Conservation (phyloP, 75 land plant species). For the Pinus taeda region DNA sequence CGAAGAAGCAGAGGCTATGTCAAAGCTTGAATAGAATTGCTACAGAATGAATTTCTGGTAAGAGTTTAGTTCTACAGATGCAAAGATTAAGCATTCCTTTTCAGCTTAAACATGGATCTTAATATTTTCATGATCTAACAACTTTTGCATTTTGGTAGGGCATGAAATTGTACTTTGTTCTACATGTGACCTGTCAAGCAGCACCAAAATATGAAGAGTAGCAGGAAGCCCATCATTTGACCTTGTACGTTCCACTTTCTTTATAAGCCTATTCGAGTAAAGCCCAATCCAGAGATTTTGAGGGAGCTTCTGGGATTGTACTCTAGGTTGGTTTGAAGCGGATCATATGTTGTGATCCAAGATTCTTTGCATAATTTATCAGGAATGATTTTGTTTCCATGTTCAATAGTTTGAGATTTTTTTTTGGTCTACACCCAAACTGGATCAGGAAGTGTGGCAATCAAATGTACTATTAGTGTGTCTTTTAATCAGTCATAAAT, state of each 20-base stretch:
- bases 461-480: not conserved
- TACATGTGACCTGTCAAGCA: not conserved
- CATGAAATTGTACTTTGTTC: not conserved
- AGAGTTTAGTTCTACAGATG: not conserved
- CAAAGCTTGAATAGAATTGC: not conserved
- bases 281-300: not conserved
- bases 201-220: not conserved
- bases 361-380: not conserved
- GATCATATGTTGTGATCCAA: not conserved
- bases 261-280: not conserved
- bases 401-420: not conserved
- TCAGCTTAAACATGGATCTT: too few species aligned
- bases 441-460: not conserved
- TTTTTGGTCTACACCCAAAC: not conserved
- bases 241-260: not conserved
- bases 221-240: not conserved
- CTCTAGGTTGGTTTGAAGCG: not conserved
- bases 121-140: not conserved
- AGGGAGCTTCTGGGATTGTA: not conserved
- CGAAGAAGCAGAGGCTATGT: not conserved
- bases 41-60: constrained; percentile 1
- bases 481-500: not conserved
- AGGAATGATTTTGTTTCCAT: not conserved
- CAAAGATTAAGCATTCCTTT: not conserved
- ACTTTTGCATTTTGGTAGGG: not conserved